These are phyloP conservation scores for Chaetomium tenue DNA, from an alignment of 495 filamentous ascomycete genomes.

Conservation along the genomic window DNA sequence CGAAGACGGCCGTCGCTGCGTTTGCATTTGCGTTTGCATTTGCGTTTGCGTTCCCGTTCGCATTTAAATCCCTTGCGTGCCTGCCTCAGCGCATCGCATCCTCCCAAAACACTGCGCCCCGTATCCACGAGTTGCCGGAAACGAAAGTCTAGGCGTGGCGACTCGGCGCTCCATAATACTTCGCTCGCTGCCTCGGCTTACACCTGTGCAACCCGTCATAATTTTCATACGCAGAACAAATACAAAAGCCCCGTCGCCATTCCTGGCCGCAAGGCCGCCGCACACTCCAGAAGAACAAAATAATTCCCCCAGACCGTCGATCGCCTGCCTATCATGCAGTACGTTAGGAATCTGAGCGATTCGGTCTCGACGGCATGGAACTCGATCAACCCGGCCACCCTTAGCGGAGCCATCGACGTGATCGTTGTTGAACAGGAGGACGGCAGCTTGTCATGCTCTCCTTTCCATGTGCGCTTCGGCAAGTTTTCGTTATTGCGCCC, in stretches of 20 bases:
- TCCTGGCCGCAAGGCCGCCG: conserved; percentile 11
- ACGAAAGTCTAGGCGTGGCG: conserved; percentile 11
- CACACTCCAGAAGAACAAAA: background rate
- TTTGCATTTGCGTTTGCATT: too few species aligned
- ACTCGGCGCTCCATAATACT: conserved; percentile 11
- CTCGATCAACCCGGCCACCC: conserved; percentile 95
- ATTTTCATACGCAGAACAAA: background rate
- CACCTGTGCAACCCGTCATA: background rate
- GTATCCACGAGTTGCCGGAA: background rate
- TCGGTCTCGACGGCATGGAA: conserved; percentile 99
- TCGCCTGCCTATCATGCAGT: conserved; percentile 71
- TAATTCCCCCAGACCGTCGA: background rate
- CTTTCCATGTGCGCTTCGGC: conserved; percentile 98
- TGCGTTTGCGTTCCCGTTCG: background rate
- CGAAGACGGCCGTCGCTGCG: background rate
- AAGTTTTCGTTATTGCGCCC: conserved; percentile 96
- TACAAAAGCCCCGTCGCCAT: background rate
- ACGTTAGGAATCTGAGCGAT: conserved; percentile 93
- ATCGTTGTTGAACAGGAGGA: conserved; percentile 98
- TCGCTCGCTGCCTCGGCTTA: conserved; percentile 12
- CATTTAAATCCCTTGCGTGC: too few species aligned
- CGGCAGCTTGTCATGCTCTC: conserved; percentile 82
- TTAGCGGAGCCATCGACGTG: conserved; percentile 97
- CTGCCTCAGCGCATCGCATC: background rate
- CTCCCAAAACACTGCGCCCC: background rate